Conservation (phyloP, 2,329 filamentous ascomycete genomes). For the Pseudocercospora ulei region DNA sequence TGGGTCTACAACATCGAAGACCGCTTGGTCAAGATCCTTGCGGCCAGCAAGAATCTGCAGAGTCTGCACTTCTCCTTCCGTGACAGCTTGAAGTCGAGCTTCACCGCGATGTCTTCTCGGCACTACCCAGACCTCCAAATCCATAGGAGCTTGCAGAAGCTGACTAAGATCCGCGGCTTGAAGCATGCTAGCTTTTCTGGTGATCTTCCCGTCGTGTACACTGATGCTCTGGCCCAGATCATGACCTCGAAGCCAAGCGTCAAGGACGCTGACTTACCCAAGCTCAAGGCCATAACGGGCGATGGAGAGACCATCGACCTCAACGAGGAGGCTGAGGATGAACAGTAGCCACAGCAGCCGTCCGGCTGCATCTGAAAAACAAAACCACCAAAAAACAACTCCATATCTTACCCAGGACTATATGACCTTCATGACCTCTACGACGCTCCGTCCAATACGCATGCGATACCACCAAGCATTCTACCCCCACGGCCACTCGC, state of each 20-base stretch:
- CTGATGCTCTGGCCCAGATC: slow-evolving; percentile 17
- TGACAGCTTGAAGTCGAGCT: slow-evolving; percentile 20
- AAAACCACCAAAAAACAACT: neutral
- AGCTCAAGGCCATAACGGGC: slow-evolving; percentile 11
- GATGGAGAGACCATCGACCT: slow-evolving; percentile 15
- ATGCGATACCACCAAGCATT: slow-evolving; percentile 2
- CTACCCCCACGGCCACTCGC: too few species aligned
- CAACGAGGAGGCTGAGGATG: slow-evolving; percentile 6
- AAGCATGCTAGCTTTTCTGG: slow-evolving; percentile 23
- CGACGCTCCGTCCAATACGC: neutral
- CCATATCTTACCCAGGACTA: neutral
- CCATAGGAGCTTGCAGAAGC: slow-evolving; percentile 18
- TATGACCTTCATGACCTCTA: neutral
- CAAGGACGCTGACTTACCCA: slow-evolving; percentile 10
- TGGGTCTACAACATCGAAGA: slow-evolving; percentile 25
- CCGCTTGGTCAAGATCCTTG: slow-evolving; percentile 17
- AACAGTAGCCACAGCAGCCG: neutral
- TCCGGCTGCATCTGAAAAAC: neutral
- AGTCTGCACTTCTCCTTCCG: slow-evolving; percentile 22
- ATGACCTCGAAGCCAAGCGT: slow-evolving; percentile 16
- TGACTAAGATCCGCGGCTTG: slow-evolving; percentile 24
- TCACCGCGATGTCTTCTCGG: slow-evolving; percentile 9
- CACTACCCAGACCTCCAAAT: slow-evolving; percentile 26
- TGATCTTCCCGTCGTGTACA: slow-evolving; percentile 24
- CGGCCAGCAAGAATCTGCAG: slow-evolving; percentile 14